Evolutionary conservation across 306 rosid species (phyloP).

Genomic region (Gillenia trifoliata): DNA sequence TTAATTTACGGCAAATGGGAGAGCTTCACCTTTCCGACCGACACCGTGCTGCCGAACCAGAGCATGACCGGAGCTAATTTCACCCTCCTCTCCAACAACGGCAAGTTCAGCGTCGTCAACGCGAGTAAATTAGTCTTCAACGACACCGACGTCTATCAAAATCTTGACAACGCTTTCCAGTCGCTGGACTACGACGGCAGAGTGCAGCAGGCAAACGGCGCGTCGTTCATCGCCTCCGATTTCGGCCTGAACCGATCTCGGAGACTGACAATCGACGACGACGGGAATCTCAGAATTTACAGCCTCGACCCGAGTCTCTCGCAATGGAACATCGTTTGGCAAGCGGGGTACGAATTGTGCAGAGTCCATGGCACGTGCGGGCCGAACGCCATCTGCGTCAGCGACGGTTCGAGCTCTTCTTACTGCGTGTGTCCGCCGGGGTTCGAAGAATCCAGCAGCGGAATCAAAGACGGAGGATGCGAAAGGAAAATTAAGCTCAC

Average conservation of each 20-base stretch:
- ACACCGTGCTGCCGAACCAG: slow-evolving; percentile 58
- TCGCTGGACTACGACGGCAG: slow-evolving; percentile 29
- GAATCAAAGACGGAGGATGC: slow-evolving; percentile 40
- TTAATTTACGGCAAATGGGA: slow-evolving; percentile 43
- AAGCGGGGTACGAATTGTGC: slow-evolving; percentile 44
- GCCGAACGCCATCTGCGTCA: slow-evolving; percentile 48
- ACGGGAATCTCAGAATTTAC: slow-evolving; percentile 65
- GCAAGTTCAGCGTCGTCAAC: slow-evolving; percentile 31
- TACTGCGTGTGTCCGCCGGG: slow-evolving; percentile 70
- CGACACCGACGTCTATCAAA: slow-evolving; percentile 28
- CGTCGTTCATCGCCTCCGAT: slow-evolving; percentile 38
- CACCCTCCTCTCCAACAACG: slow-evolving; percentile 26
- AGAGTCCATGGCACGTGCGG: slow-evolving; percentile 53
- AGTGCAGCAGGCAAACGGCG: slow-evolving; percentile 19
- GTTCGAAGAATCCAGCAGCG: slow-evolving; percentile 16
- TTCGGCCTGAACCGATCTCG: slow-evolving; percentile 35
- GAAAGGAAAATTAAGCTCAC: slow-evolving; percentile 26
- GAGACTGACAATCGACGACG: slow-evolving; percentile 54
- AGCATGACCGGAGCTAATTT: slow-evolving; percentile 12
- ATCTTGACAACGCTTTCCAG: neutral
- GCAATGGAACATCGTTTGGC: slow-evolving; percentile 62
- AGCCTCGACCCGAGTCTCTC: slow-evolving; percentile 32
- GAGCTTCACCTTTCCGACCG: slow-evolving; percentile 55
- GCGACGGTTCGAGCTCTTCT: slow-evolving; percentile 25
- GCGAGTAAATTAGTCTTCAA: slow-evolving; percentile 21